Evolutionary conservation across 202 grass and related monocot genomes (phyloP).

Genomic region (Brachypodium distachyon): DNA sequence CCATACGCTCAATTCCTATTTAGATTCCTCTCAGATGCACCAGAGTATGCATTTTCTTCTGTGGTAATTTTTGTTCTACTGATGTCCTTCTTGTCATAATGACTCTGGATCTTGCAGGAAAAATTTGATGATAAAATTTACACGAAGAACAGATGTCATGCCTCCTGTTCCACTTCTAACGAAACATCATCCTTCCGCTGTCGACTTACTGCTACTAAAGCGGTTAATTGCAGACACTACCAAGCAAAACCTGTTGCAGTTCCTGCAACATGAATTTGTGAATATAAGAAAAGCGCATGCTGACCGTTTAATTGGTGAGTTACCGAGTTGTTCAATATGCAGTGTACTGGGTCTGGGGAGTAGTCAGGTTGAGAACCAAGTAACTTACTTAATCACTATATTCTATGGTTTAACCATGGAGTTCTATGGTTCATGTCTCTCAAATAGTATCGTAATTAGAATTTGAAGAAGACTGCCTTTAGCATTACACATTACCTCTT

Average conservation of each 20-base stretch:
- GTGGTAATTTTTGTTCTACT: constrained; percentile 8
- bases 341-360: not conserved
- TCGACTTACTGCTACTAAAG: constrained; percentile 95
- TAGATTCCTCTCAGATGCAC: constrained; percentile 65
- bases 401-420: not conserved
- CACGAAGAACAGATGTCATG: constrained; percentile 86
- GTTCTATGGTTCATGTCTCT: not conserved
- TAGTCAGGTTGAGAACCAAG: not conserved
- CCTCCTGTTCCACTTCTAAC: constrained; percentile 85
- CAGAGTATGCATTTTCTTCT: constrained; percentile 57
- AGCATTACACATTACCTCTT: not conserved
- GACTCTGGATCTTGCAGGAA: constrained; percentile 47
- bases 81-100: constrained; percentile 9
- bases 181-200: constrained; percentile 94
- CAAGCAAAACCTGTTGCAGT: constrained; percentile 90
- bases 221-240: constrained; percentile 79
- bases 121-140: constrained; percentile 81
- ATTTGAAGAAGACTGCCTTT: not conserved
- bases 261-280: constrained; percentile 95
- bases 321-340: constrained; percentile 25
- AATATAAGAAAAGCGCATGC: constrained; percentile 89
- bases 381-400: not conserved
- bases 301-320: constrained; percentile 91
- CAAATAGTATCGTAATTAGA: not conserved
- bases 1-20: constrained; percentile 93